Base-by-base conservation (phyloP, 2,329 filamentous ascomycete species). In the Macrophomina tecta region DNA sequence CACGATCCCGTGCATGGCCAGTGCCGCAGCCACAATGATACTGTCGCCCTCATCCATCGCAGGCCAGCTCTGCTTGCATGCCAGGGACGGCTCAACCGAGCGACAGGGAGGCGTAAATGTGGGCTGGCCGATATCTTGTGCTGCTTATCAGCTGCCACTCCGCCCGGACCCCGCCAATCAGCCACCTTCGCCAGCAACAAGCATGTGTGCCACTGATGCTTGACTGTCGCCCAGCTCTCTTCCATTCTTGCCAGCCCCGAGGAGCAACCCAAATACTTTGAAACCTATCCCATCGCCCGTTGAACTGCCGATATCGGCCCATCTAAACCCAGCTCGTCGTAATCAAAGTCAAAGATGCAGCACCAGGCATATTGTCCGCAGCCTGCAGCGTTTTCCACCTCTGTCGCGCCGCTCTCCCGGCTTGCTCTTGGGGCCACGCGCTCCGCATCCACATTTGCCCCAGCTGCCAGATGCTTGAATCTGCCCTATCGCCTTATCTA, bases 381-480 rank as follows among this genome's bases (percentile, higher is more conserved):
- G 23, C 23, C 23, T 3, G 23, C 23, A 23, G 23, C 23, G 23
- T 23, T 23, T 23, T 23, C 18, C 6, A 23, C 8, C 28, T 8
- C 42, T 28, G 56, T 42, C 56, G 56, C 56, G 56, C 48, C 56
- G 34, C 28, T n/a, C 7, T 53, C 14, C 56, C 40, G 56, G 7
- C 34, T 23, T n/a, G 36, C 34, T 7, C 53, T 9, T 32, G 9
- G 8, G 18, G 53, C 12, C 36, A 23, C 53, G 18, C 14, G 18
- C 18, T 32, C 18, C 9, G 6, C 18, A 18, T 11, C 55, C 28
- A 11, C 23, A 28, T 56, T 32, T 7, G 30, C 8, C 14, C 49
- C 18, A 28, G 23, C 36, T 28, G 32, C 34, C 53, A 9, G 55
- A 34, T 8, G 5, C 40, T 46, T 23, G 42, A 16, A 48, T 9